Evolutionary conservation across 108 stramenopile species (phyloP).

Genomic region (Cyclostephanos tholiformis): DNA sequence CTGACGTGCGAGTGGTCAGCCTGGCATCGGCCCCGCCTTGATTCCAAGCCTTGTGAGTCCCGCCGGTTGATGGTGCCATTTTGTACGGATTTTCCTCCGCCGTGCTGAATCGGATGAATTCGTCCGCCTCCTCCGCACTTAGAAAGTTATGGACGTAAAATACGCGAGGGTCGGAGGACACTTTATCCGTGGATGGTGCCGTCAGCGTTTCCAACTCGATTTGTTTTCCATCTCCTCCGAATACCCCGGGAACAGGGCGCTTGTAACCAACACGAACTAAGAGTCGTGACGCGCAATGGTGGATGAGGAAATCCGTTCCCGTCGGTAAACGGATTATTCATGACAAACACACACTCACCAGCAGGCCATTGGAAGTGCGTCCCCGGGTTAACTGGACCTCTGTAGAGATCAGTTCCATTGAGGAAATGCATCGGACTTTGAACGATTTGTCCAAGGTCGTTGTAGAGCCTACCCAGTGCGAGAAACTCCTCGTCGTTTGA

Average conservation of each 20-base stretch:
- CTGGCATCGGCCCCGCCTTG: constrained; percentile 40
- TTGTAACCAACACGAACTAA: constrained; percentile 44
- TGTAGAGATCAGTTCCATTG: constrained; percentile 48
- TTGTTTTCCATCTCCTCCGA: constrained; percentile 45
- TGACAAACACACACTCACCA: constrained; percentile 1
- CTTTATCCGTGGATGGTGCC: constrained; percentile 19
- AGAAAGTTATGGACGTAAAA: constrained; percentile 60
- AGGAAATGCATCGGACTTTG: constrained; percentile 38
- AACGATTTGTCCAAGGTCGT: constrained; percentile 51
- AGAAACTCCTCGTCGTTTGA: constrained; percentile 37
- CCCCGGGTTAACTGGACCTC: constrained; percentile 36
- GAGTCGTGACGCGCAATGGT: no score
- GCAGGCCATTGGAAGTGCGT: constrained; percentile 62
- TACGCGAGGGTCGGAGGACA: constrained; percentile 40
- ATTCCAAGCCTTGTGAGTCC: constrained; percentile 51
- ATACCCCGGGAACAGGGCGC: constrained; percentile 41
- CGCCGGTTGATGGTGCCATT: constrained; percentile 52
- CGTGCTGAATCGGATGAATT: constrained; percentile 39
- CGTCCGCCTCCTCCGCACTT: constrained; percentile 43
- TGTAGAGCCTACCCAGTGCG: constrained; percentile 39
- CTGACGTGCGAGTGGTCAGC: constrained; percentile 51
- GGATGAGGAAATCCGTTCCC: background rate
- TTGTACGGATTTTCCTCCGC: constrained; percentile 45
- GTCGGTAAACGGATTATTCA: background rate
- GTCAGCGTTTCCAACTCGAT: constrained; percentile 48